phyloP scores from a whole-genome alignment of 1,284 basidiomycete genomes.

The Anthracocystis panici-leucophaei region DNA sequence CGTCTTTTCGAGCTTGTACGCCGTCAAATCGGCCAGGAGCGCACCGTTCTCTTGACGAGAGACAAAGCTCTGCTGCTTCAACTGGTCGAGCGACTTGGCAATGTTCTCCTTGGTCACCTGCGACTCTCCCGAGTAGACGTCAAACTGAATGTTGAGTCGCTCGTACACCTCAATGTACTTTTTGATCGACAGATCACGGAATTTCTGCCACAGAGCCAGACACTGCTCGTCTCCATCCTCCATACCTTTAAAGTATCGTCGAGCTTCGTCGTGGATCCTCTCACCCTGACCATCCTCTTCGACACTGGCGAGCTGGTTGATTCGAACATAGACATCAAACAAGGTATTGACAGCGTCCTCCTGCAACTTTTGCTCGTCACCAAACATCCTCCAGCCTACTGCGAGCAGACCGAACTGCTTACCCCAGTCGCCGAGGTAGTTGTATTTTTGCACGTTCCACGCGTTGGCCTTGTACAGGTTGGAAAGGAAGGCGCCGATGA shows the following conservation, averaged over 20 bases:
- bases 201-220: conserved; percentile 88
- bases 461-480: conserved; percentile 94
- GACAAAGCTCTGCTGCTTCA: conserved; percentile 49
- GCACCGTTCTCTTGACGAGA: conserved; percentile 65
- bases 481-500: conserved; percentile 92
- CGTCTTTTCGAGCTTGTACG: conserved; percentile 79
- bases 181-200: conserved; percentile 90
- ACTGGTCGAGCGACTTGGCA: conserved; percentile 71
- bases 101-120: conserved; percentile 85
- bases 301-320: conserved; percentile 81
- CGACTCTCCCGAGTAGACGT: conserved; percentile 94
- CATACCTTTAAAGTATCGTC: conserved; percentile 94
- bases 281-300: conserved; percentile 74
- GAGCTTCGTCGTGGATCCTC: conserved; percentile 82
- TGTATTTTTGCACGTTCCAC: conserved; percentile 90
- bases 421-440: conserved; percentile 78
- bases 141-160: conserved; percentile 90
- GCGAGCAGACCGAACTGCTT: conserved; percentile 79
- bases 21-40: conserved; percentile 61
- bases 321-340: conserved; percentile 92
- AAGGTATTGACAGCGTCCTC: conserved; percentile 94
- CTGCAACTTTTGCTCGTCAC: conserved; percentile 84
- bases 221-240: conserved; percentile 86
- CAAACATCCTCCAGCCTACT: conserved; percentile 91
- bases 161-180: conserved; percentile 93